These are phyloP conservation scores for Rugonectria rugulosa DNA, from an alignment of 2,329 filamentous ascomycete genomes.

Conservation along the genomic window DNA sequence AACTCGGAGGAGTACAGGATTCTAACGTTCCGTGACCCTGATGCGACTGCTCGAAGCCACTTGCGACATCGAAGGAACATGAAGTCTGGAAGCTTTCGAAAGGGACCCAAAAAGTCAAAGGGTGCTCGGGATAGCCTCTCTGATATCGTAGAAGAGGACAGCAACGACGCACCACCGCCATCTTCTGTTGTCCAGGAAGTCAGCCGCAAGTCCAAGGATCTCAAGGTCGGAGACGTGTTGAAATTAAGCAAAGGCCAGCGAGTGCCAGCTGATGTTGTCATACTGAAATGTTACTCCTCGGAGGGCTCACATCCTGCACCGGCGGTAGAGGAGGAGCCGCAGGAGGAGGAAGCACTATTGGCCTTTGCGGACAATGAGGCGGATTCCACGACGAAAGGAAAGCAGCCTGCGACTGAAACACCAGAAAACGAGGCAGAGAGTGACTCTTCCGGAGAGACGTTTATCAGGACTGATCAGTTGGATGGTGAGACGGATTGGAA, in stretches of 20 bases:
- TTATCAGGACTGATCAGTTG: conserved; percentile 95
- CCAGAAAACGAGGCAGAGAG: conserved; percentile 41
- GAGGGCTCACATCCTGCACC: conserved; percentile 53
- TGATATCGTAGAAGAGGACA: conserved; percentile 74
- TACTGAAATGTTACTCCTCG: conserved; percentile 79
- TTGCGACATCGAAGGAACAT: conserved; percentile 49
- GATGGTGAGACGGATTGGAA: conserved; percentile 99
- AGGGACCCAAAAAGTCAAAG: conserved; percentile 42
- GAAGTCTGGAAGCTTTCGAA: conserved; percentile 52
- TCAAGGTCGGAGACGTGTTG: conserved; percentile 95
- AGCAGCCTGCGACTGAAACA: conserved; percentile 42
- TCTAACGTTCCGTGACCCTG: conserved; percentile 71
- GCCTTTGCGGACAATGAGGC: conserved; percentile 50
- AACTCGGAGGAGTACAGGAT: conserved; percentile 91
- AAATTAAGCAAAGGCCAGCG: conserved; percentile 92
- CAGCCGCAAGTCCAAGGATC: conserved; percentile 81
- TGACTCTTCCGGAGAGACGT: conserved; percentile 80
- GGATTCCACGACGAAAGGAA: conserved; percentile 44
- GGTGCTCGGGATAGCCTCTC: conserved; percentile 53
- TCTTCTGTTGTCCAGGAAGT: conserved; percentile 69
- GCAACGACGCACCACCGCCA: conserved; percentile 46
- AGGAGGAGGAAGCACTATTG: conserved; percentile 51
- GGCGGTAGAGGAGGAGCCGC: conserved; percentile 41
- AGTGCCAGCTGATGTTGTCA: conserved; percentile 92
- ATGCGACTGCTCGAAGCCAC: conserved; percentile 46